Evolutionary conservation across 176 grass and related monocot species (phyloP), one percentile per base, ranked within the genome.

Genomic region (Saccharum spontaneum): DNA sequence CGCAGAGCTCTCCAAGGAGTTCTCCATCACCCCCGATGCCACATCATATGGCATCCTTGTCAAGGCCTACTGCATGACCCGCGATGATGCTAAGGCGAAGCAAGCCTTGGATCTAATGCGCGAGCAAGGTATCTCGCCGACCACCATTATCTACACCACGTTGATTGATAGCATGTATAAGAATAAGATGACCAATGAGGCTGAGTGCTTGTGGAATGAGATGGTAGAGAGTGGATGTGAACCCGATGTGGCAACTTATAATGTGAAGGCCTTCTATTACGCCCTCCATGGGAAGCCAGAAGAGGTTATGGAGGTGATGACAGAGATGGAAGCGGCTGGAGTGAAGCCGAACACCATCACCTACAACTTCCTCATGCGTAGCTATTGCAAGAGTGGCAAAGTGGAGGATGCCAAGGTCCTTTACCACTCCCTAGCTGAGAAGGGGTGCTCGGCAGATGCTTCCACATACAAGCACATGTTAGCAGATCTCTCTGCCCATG

Each of bases 311-410:
- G 26, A 73, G 50, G 55, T 90, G 72, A 91, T 95, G 11, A 60
- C 11, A 16, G 89, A 90, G 33, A 95, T 95, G 93, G 87, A 95
- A 75, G 76, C 76, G 3, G 73, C 28, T 55, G 91, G 89, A 70
- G 64, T 91, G 59, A 83, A 88, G 22, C 93, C 93, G 0, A 83
- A 95, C 41, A 87, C 71, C 9, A 71, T 90, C 78, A 95, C 95
- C 4, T 95, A 98, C 62, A 93, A 88, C 79, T 93, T 79, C 73
- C 93, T 98, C 57, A 95, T 98, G 69, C 63, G 69, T 23, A 88
- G 89, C 40, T 89, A 88, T 41, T 93, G 22, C 75, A 93, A 78
- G 45, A 83, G 71, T 69, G 85, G 85, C 4, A 90, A 50, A 57
- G 24, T 91, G 26, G 80, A 90, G 36, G 89, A 90, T 65, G 93